Evolutionary conservation across 257 asterid genomes (phyloP), one percentile per base, ranked within the genome.

Genomic region (Avicennia marina): DNA sequence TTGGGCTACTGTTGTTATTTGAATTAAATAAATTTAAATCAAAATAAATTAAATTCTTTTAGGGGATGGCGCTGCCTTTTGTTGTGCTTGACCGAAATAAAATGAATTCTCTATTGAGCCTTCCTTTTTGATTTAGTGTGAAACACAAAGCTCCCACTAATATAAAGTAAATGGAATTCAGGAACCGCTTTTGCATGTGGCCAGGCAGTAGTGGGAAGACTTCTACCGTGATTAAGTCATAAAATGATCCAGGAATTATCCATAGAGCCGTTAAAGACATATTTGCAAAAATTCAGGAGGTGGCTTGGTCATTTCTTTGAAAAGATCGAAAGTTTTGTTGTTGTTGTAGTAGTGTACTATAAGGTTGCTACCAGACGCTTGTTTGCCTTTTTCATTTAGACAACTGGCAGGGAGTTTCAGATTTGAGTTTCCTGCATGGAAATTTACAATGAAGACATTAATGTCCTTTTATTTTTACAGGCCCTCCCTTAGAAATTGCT

Each of bases 181-280:
- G 97, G 96, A 69, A 91, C 98, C 75, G 95, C 87, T 66, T 91
- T 91, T 77, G 98, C 98, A 19, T 91, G 85, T 63, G 98, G 98
- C 25, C 98, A 91, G 78, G 88, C 97, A 40, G 98, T 62, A 91
- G 98, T 72, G 98, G 98, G 20, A 88, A 91, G 78, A 91, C 97
- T 9, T 91, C 65, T 69, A 91, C 98, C 25, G 88, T 91, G 98
- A 91, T 88, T 66, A 95, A 97, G 65, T 85, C 95, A 7, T 87
- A 83, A 56, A 75, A 73, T 74, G 97, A 91, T 76, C 95, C 95
- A 10, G 97, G 98, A 62, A 69, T 91, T 43, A 88, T 88, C 69
- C 84, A 74, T 18, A 73, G 84, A 68, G 90, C 97, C 26, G 95
- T 91, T 34, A 80, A 71, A 73, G 96, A 91, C 56, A 77, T 88